Evolutionary conservation across 805 yeast genomes (phyloP), one percentile per base, ranked within the genome.

Genomic region (Saccharomycopsis capsularis): DNA sequence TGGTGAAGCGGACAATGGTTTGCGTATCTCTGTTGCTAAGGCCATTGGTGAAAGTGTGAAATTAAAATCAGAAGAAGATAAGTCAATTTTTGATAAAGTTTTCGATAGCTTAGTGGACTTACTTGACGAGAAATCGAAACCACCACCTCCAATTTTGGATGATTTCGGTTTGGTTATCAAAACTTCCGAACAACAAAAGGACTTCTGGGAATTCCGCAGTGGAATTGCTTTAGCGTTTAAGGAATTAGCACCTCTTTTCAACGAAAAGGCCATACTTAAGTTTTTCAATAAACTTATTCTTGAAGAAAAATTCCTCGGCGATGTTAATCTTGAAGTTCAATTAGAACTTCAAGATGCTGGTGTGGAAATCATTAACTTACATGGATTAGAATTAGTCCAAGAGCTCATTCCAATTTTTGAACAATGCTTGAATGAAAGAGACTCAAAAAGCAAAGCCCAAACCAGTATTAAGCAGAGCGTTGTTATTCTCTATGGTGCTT

Each of bases 271-370:
- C 5, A 76, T 87, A 34, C 72, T 74, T 11, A 60, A 64, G 25
- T 63, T 87, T n/a, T 76, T 89, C 58, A 63, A 65, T 21, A 87
- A 86, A 62, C 66, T 87, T 47, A 76, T 83, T 25, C 69, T 75
- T 16, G 76, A 72, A 43, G 49, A 48, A 9, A 73, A 75, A 40
- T 85, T 91, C 1, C 68, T 89, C 39, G 89, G 87, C 25, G 98
- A 90, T 60, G 72, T 75, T 50, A 85, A 85, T 51, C 67, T 75
- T 0, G 65, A 77, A 45, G 96, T 88, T 3, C 76, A 93, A 46
- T 85, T 81, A 53, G 95, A 85, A 60, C 73, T 89, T 62, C 89
- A 87, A 59, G 91, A 84, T 48, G 93, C 96, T n/a, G 98, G 96
- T 44, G 73, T 86, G 50, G 78, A 74, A 37, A 71, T 87, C 30